Evolutionary conservation across 345 rosid species (phyloP), one percentile per base, ranked within the genome.

Genomic region (Hypericum perforatum): DNA sequence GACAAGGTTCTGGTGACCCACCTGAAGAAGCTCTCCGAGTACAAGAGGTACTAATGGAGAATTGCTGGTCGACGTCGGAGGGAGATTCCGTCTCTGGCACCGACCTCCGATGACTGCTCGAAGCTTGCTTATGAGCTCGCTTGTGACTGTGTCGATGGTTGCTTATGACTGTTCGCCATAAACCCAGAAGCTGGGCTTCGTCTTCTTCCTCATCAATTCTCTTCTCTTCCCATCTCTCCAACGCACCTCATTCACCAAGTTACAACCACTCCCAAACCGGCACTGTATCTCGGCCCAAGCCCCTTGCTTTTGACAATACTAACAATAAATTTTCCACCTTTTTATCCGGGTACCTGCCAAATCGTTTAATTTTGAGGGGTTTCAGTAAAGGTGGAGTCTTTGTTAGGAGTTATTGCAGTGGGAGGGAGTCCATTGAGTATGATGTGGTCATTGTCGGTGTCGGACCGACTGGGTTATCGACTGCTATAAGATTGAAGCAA

Each of bases 391-490:
- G 52, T 36, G 32, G 44, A 41, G n/a, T 46, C 15, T 64, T 46
- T 46, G 38, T 58, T 40, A 74, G 84, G 78, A 62, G 71, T 48
- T 65, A 73, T 56, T 63, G 92, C 60, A 60, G 70, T 62, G 74
- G 59, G 6, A 60, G 95, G 54, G 96, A 91, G 16, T 74, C 77
- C 5, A 74, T 91, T 39, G 94, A 87, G 70, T 91, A 91, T 58
- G 96, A 91, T 75, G 95, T 87, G 56, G 79, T 91, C 48, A 75
- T 91, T 46, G 85, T 91, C 37, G 98, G 96, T 53, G 98, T 92
- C 59, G 98, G 98, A 54, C 98, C 98, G 12, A 96, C 98, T 11
- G 98, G 98, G 12, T 61, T 91, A 58, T 82, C 98, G 0, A 87
- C 98, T 37, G 96, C 86, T 6, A 82, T 91, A 69, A 74, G 92